Evolutionary conservation across 2,329 filamentous ascomycete genomes (phyloP).

Genomic region (Xylariales sp.): DNA sequence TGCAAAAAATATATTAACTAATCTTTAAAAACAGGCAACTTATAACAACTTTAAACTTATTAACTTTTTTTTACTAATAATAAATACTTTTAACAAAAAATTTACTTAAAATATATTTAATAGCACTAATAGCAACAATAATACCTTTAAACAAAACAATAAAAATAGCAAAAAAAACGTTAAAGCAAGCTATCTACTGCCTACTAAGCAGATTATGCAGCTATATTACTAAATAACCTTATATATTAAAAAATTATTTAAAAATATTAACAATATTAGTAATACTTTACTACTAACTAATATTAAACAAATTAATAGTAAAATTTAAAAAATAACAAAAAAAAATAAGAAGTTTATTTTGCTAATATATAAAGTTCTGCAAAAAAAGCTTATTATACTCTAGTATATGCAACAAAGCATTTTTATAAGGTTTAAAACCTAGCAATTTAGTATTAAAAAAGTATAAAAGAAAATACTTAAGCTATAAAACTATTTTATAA

Average conservation of each 20-base stretch:
- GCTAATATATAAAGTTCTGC: not conserved
- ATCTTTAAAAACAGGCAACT: not conserved
- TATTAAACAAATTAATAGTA: not conserved
- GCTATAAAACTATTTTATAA: not conserved
- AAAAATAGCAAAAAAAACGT: not conserved
- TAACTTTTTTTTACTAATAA: not conserved
- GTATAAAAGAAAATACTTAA: not conserved
- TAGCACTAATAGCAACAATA: not conserved
- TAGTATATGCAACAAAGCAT: not conserved
- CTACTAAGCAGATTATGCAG: not conserved
- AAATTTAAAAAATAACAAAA: not conserved
- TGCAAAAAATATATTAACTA: not conserved
- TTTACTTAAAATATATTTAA: not conserved
- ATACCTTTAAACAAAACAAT: not conserved
- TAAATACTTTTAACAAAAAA: not conserved
- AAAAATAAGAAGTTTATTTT: not conserved
- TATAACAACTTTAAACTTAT: not conserved
- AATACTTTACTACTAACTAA: not conserved
- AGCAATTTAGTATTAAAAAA: not conserved
- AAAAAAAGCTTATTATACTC: not conserved
- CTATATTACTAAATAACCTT: conserved; percentile 1
- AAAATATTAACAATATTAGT: not conserved
- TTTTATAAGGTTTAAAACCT: not conserved
- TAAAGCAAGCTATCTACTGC: not conserved
- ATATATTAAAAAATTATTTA: not conserved